These are phyloP conservation scores for Monilinia vaccinii-corymbosi DNA, from an alignment of 2,329 filamentous ascomycete species.

Conservation along the genomic window DNA sequence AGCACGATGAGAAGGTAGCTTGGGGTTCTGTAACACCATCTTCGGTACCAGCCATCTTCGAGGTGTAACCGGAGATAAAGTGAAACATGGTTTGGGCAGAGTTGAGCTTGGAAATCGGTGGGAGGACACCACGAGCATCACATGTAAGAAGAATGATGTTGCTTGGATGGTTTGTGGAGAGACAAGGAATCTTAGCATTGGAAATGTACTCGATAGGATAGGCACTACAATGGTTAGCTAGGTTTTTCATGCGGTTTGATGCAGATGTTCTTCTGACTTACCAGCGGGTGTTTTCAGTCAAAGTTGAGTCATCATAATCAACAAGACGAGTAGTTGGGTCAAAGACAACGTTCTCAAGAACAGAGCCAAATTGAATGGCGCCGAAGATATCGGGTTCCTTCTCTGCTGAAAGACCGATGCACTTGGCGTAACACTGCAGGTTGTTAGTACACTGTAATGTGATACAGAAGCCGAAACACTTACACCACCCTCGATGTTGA, in stretches of 20 bases:
- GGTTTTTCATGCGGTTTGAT: background rate
- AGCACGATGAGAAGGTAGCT: conserved; percentile 98
- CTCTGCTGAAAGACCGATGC: conserved; percentile 91
- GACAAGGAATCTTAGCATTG: conserved; percentile 97
- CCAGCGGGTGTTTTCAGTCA: conserved; percentile 97
- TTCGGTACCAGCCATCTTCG: conserved; percentile 99
- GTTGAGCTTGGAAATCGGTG: conserved; percentile 94
- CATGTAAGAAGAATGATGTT: conserved; percentile 99
- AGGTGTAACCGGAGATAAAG: conserved; percentile 99
- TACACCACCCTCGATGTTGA: conserved; percentile 95
- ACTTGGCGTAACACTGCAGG: conserved; percentile 84
- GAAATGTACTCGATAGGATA: conserved; percentile 99
- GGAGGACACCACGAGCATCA: conserved; percentile 93
- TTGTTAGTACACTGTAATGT: conserved; percentile 8
- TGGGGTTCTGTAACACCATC: conserved; percentile 94
- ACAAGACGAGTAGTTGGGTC: conserved; percentile 81
- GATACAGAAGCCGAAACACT: conserved; percentile 14
- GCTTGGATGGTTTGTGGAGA: conserved; percentile 76
- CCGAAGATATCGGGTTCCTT: conserved; percentile 98
- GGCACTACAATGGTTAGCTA: conserved; percentile 37
- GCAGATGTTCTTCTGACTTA: background rate
- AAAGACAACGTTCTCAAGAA: conserved; percentile 98
- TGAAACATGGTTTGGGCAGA: conserved; percentile 98
- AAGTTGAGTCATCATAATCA: conserved; percentile 88
- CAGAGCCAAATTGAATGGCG: conserved; percentile 93